These are phyloP conservation scores for Penicillium sp. DNA, from an alignment of 2,329 filamentous ascomycete species.

Conservation along the genomic window DNA sequence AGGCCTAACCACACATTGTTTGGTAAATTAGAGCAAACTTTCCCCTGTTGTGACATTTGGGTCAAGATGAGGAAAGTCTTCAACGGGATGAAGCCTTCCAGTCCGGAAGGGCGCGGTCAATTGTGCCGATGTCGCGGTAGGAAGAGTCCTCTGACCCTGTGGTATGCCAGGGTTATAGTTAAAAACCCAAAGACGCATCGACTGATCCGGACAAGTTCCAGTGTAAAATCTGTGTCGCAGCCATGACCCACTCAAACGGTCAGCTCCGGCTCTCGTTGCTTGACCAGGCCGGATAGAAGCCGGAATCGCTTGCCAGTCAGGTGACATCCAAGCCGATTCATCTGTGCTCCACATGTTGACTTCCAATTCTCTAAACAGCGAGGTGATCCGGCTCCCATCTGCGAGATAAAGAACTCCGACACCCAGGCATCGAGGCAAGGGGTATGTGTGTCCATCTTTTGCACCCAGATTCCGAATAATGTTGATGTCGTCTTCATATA, in stretches of 20 bases:
- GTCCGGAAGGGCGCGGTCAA: background rate
- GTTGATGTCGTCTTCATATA: background rate
- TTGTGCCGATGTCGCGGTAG: background rate
- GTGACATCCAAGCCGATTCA: background rate
- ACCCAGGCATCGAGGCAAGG: background rate
- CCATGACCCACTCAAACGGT: background rate
- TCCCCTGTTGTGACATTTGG: background rate
- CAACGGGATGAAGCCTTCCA: background rate
- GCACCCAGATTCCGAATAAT: background rate
- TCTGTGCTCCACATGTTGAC: background rate
- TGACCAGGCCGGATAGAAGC: background rate
- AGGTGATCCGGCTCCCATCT: background rate
- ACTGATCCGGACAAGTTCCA: background rate
- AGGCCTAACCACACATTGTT: background rate
- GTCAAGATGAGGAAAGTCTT: background rate
- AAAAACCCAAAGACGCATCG: background rate
- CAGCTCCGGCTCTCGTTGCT: background rate
- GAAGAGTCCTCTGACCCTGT: background rate
- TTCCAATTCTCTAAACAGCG: background rate
- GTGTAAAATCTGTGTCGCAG: background rate
- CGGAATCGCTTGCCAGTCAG: background rate
- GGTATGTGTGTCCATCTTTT: background rate
- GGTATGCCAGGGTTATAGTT: background rate
- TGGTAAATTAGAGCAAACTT: background rate
- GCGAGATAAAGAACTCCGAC: background rate